Evolutionary conservation across 202 grass and related monocot species (phyloP).

Genomic region (Alloteropsis angusta): DNA sequence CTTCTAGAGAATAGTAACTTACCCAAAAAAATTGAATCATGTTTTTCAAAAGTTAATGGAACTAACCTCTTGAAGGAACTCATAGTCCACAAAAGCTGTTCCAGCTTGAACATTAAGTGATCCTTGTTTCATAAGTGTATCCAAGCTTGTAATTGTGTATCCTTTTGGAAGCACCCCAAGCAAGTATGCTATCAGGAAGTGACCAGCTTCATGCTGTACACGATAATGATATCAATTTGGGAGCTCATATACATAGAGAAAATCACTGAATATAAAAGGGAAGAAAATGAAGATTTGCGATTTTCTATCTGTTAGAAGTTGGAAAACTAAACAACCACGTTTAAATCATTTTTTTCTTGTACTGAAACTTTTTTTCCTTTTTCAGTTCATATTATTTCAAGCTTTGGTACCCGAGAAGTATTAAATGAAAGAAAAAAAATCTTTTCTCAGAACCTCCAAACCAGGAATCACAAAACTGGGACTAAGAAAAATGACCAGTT

Average conservation of each 20-base stretch:
- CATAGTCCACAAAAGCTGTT: slow-evolving; percentile 82
- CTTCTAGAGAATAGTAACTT: neutral
- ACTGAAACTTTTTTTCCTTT: neutral
- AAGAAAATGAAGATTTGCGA: neutral
- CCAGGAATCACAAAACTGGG: neutral
- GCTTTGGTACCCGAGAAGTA: neutral
- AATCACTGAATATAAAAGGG: neutral
- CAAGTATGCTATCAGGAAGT: slow-evolving; percentile 91
- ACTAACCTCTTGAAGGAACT: slow-evolving; percentile 78
- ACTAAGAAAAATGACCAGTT: neutral
- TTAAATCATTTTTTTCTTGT: neutral
- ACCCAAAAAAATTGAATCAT: slow-evolving; percentile 2
- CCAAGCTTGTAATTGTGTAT: slow-evolving; percentile 73
- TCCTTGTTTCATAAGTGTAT: slow-evolving; percentile 56
- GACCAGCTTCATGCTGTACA: slow-evolving; percentile 86
- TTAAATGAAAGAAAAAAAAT: neutral
- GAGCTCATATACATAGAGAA: neutral
- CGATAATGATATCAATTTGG: slow-evolving; percentile 12
- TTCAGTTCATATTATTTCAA: neutral
- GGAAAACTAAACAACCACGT: neutral
- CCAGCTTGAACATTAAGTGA: slow-evolving; percentile 86
- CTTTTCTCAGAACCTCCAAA: neutral
- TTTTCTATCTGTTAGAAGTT: neutral
- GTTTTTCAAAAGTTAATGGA: neutral
- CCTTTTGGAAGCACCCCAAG: slow-evolving; percentile 72